A percentile compares a stretch with the other conserved stretches of the same genome.
Conservation (phyloP, 2,329 filamentous ascomycete species). For the Paramyrothecium sp. region DNA sequence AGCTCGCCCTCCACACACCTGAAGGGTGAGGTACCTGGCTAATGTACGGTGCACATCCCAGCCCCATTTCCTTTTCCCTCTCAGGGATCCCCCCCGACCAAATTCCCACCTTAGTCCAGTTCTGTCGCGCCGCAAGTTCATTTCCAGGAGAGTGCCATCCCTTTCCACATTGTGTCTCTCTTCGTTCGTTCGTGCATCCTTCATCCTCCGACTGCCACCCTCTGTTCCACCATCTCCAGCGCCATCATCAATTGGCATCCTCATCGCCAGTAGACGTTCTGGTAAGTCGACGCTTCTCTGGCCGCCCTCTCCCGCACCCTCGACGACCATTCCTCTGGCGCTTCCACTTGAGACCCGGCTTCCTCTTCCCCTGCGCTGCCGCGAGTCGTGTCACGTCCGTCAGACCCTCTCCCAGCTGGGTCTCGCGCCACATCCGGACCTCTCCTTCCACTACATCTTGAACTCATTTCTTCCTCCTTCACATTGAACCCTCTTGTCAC, state of each 20-base stretch:
- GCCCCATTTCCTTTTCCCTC: background rate
- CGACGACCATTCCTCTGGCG: background rate
- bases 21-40: background rate
- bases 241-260: conserved; percentile 10
- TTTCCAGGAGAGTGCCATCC: conserved; percentile 2
- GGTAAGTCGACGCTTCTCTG: background rate
- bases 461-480: background rate
- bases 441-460: background rate
- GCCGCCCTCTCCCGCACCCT: background rate
- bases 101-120: background rate
- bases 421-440: background rate
- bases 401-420: background rate
- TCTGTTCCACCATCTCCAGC: conserved; percentile 4
- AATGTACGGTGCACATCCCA: background rate
- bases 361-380: background rate
- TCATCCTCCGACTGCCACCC: conserved; percentile 10
- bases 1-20: background rate
- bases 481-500: background rate
- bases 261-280: conserved; percentile 11
- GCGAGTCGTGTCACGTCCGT: background rate
- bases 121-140: background rate
- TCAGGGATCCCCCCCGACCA: background rate
- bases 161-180: conserved; percentile 13
- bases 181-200: conserved; percentile 8
- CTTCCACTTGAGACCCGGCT: background rate